Percentiles rank a stretch among this genome's conserved stretches.
Evolutionary conservation across 352 stramenopile species (phyloP).

Genomic region (Phytophthora capsici): DNA sequence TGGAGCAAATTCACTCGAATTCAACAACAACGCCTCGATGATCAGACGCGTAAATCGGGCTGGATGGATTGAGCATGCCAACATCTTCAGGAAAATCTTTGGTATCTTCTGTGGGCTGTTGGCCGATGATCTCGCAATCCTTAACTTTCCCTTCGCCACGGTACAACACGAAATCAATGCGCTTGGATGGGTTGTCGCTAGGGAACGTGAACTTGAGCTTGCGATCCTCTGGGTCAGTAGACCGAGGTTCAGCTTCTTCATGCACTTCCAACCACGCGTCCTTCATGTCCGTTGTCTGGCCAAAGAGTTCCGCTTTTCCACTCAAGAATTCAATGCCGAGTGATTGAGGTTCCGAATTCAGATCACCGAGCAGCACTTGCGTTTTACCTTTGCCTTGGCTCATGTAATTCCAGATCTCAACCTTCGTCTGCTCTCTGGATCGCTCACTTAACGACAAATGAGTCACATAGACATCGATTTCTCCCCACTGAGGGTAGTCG

Average conservation of each 20-base stretch:
- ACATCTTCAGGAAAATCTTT: constrained; percentile 59
- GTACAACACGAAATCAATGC: constrained; percentile 89
- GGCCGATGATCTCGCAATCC: constrained; percentile 78
- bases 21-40: constrained; percentile 84
- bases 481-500: constrained; percentile 63
- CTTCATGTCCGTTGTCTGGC: constrained; percentile 67
- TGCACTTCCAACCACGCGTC: constrained; percentile 81
- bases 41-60: constrained; percentile 87
- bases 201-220: constrained; percentile 83
- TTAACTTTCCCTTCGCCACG: constrained; percentile 69
- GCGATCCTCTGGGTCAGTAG: constrained; percentile 47
- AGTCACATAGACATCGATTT: constrained; percentile 88
- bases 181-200: constrained; percentile 83
- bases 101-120: constrained; percentile 75
- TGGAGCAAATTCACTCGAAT: constrained; percentile 42
- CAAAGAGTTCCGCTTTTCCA: constrained; percentile 58
- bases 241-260: constrained; percentile 65
- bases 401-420: constrained; percentile 88
- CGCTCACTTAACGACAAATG: constrained; percentile 85
- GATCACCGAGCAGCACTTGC: constrained; percentile 83
- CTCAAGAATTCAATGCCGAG: constrained; percentile 81
- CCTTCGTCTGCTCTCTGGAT: constrained; percentile 75
- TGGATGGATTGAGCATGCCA: constrained; percentile 79
- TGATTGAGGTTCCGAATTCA: constrained; percentile 89
- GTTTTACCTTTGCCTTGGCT: constrained; percentile 59